A percentile compares a stretch with the other conserved stretches of the same genome.
phyloP scores from a whole-genome alignment of 257 asterid genomes.

The Penstemon barbatus region DNA sequence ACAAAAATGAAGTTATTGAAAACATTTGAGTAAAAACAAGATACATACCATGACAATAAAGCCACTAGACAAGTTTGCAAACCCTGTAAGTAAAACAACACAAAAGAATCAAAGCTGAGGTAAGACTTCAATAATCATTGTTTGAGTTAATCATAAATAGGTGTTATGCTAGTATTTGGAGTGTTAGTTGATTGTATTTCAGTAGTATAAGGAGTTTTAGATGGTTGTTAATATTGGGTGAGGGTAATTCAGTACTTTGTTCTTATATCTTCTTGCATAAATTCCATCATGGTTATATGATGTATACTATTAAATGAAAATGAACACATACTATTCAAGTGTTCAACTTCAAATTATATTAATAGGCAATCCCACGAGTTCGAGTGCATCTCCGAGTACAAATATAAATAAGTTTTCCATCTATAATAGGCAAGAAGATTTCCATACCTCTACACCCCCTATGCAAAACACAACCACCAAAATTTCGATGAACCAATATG shows the following conservation, averaged over 20 bases:
- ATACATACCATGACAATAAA: constrained; percentile 78
- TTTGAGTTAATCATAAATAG: no score
- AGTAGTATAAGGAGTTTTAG: no score
- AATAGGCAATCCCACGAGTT: not conserved
- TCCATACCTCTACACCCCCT: constrained; percentile 91
- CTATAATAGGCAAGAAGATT: not conserved
- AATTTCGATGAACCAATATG: constrained; percentile 78
- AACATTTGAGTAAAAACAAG: constrained; percentile 6
- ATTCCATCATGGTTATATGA: no score
- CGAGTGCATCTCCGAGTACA: not conserved
- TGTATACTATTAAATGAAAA: no score
- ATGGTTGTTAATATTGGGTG: no score
- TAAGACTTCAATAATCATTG: not conserved
- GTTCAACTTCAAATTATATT: not conserved
- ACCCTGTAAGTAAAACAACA: constrained; percentile 59
- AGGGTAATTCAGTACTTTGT: no score
- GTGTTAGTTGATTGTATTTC: no score
- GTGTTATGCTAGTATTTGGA: no score
- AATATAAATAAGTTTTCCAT: not conserved
- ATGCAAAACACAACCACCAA: constrained; percentile 90
- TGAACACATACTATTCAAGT: not conserved
- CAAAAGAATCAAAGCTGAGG: constrained; percentile 29
- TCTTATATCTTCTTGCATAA: no score
- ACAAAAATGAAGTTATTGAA: not conserved
- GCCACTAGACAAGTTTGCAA: constrained; percentile 92